These are phyloP conservation scores for Glutinoglossum americanum DNA, from an alignment of 495 filamentous ascomycete genomes.

Conservation along the genomic window DNA sequence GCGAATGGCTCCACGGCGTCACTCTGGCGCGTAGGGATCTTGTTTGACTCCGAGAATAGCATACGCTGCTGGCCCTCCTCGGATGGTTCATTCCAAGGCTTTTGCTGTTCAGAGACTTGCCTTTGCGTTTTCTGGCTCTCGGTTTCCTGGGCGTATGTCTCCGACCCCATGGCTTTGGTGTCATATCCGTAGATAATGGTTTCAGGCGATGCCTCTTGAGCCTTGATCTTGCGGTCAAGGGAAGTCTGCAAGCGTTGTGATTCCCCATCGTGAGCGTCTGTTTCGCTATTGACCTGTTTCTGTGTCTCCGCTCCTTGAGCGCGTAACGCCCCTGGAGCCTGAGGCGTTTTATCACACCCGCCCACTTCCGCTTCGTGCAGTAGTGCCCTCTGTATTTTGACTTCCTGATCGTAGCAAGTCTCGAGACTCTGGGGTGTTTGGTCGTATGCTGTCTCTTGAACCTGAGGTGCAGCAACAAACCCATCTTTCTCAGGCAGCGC, in stretches of 20 bases:
- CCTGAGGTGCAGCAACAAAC: too few relatives aligned
- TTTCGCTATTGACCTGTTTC: background rate
- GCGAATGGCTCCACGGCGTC: background rate
- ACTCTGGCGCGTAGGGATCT: background rate
- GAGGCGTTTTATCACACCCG: constrained; percentile 14
- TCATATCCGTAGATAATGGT: background rate
- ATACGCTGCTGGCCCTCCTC: background rate
- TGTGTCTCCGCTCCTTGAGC: background rate
- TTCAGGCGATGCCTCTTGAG: background rate
- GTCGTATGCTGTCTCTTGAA: background rate
- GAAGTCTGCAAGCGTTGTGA: background rate
- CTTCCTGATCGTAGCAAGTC: constrained; percentile 2
- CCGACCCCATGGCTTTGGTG: background rate
- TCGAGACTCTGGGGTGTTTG: background rate
- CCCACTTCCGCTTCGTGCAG: background rate
- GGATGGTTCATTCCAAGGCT: background rate
- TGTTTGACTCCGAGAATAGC: background rate
- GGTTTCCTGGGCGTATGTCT: constrained; percentile 1
- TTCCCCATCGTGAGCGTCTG: background rate
- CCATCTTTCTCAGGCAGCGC: background rate
- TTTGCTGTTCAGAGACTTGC: background rate
- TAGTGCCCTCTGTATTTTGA: background rate
- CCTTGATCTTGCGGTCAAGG: background rate
- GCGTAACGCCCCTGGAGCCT: constrained; percentile 6
- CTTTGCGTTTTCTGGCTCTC: background rate